Conservation (phyloP, 2,329 filamentous ascomycete genomes). For the Cryphonectria carpinicola region DNA sequence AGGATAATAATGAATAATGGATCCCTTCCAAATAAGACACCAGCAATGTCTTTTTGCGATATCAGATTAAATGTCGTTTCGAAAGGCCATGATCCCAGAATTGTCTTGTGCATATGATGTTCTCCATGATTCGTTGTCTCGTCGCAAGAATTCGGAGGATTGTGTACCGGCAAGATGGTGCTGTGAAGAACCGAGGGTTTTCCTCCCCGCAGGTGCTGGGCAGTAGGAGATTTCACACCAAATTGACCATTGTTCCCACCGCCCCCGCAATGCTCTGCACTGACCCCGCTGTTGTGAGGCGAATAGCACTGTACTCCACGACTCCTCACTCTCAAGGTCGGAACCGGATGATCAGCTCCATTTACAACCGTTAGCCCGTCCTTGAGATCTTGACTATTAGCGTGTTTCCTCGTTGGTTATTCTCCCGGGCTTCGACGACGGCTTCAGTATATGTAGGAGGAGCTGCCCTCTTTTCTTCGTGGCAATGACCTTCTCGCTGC, state of each 20-base stretch:
- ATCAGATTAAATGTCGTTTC: not conserved
- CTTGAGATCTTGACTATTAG: not conserved
- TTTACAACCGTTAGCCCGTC: not conserved
- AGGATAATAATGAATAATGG: not conserved
- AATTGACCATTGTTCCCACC: not conserved
- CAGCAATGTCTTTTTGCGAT: not conserved
- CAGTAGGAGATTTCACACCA: not conserved
- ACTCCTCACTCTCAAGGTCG: not conserved
- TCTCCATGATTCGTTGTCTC: not conserved
- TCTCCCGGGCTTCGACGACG: not conserved
- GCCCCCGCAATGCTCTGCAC: not conserved
- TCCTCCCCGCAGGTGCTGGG: not conserved
- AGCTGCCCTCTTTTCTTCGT: not conserved
- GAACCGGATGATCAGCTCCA: not conserved
- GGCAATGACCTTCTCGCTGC: slow-evolving; percentile 12
- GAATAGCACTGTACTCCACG: not conserved
- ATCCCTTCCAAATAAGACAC: not conserved
- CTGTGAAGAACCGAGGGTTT: not conserved
- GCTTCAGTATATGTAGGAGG: not conserved
- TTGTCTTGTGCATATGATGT: not conserved
- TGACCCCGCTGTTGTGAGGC: slow-evolving; percentile 3
- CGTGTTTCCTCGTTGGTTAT: not conserved
- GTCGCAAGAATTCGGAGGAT: not conserved
- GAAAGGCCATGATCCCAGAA: not conserved
- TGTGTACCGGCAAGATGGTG: not conserved